phyloP scores from a whole-genome alignment of 1,284 basidiomycete genomes.

The Cryptococcus sp. region DNA sequence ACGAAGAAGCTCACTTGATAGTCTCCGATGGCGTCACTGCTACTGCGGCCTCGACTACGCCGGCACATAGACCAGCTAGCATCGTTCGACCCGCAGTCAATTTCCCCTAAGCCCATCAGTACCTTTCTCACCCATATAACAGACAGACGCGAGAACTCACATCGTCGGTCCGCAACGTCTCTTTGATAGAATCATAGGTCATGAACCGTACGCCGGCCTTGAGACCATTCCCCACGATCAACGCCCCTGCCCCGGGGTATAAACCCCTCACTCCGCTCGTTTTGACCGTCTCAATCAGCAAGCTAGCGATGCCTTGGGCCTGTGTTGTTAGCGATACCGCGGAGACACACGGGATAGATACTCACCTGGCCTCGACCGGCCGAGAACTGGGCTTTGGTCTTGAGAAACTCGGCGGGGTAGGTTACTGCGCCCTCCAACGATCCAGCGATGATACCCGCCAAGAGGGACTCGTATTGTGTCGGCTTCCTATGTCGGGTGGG shows the following conservation, averaged over 20 bases:
- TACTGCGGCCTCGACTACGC: slow-evolving; percentile 80
- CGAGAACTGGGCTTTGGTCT: slow-evolving; percentile 18
- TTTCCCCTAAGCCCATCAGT: slow-evolving; percentile 59
- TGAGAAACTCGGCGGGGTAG: slow-evolving; percentile 19
- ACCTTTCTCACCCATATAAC: no score
- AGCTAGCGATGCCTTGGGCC: slow-evolving; percentile 39
- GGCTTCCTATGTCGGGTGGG: slow-evolving; percentile 7
- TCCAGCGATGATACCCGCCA: slow-evolving; percentile 15
- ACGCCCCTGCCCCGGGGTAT: slow-evolving; percentile 73
- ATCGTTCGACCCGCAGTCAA: slow-evolving; percentile 71
- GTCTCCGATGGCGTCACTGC: slow-evolving; percentile 93
- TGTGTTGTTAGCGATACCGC: slow-evolving; percentile 10
- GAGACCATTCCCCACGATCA: slow-evolving; percentile 71
- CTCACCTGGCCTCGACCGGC: slow-evolving; percentile 2
- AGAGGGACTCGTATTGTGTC: slow-evolving; percentile 12
- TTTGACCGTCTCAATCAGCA: slow-evolving; percentile 52
- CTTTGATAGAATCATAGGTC: slow-evolving; percentile 85
- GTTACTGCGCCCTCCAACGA: slow-evolving; percentile 16
- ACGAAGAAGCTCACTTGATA: slow-evolving; percentile 89
- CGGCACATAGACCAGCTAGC: slow-evolving; percentile 83
- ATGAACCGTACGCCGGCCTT: slow-evolving; percentile 90
- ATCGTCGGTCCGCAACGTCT: slow-evolving; percentile 67
- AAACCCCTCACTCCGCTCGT: slow-evolving; percentile 60
- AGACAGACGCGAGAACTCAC: slow-evolving; percentile 49
- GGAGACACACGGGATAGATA: no score